Conservation (phyloP, 108 stramenopile genomes). For the Pinguiococcus pyrenoidosus region DNA sequence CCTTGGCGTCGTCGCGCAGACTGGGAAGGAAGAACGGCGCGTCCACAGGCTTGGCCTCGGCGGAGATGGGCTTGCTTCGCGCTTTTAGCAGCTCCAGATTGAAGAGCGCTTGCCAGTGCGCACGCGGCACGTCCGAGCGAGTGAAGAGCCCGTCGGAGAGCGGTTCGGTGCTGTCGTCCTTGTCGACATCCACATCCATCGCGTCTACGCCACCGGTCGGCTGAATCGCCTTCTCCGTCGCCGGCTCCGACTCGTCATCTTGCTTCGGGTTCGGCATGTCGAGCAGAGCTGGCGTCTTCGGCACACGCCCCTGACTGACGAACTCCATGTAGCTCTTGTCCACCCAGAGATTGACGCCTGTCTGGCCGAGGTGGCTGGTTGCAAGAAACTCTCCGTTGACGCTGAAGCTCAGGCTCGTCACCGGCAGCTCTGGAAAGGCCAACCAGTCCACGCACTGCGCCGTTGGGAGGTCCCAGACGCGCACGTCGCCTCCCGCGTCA, state of each 20-base stretch:
- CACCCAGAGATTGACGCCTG: slow-evolving; percentile 81
- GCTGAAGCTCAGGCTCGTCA: slow-evolving; percentile 62
- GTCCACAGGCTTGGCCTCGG: slow-evolving; percentile 66
- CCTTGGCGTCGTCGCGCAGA: slow-evolving; percentile 22
- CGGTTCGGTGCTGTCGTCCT: too few relatives aligned
- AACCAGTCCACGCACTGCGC: slow-evolving; percentile 85
- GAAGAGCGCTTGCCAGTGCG: slow-evolving; percentile 90
- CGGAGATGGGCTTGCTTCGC: slow-evolving; percentile 80
- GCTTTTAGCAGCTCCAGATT: slow-evolving; percentile 84
- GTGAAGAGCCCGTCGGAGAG: slow-evolving; percentile 55
- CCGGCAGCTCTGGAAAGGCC: slow-evolving; percentile 57
- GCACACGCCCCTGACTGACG: slow-evolving; percentile 58
- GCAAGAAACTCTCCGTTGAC: slow-evolving; percentile 92
- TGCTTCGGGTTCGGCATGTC: slow-evolving; percentile 67
- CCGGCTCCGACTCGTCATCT: too few relatives aligned
- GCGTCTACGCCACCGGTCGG: slow-evolving; percentile 1
- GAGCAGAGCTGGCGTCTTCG: slow-evolving; percentile 54
- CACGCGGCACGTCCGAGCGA: slow-evolving; percentile 68
- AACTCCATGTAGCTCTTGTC: slow-evolving; percentile 79
- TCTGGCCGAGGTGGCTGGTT: slow-evolving; percentile 61
- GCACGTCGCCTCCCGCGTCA: slow-evolving; percentile 64
- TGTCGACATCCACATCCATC: slow-evolving; percentile 26
- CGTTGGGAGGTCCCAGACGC: slow-evolving; percentile 90
- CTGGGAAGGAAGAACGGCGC: slow-evolving; percentile 95
- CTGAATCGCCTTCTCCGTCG: slow-evolving; percentile 12